Conservation (phyloP, 192 early-diverging fungal genomes). For the Backusella circina region DNA sequence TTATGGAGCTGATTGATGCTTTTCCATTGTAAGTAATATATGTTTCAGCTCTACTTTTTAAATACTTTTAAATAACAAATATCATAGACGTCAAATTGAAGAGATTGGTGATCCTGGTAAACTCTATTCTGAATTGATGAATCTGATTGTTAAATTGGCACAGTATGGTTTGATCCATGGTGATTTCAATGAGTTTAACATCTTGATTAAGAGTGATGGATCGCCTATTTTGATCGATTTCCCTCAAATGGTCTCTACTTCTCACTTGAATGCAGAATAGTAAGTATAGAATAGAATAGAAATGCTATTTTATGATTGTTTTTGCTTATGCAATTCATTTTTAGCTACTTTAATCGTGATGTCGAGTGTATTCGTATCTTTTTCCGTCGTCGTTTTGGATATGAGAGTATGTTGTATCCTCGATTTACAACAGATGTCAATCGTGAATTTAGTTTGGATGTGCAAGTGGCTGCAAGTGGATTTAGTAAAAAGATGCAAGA, state of each 20-base stretch:
- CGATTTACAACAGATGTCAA: conserved; percentile 80
- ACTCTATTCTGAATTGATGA: conserved; percentile 93
- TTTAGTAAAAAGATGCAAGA: conserved; percentile 90
- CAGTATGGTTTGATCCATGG: conserved; percentile 95
- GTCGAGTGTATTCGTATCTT: conserved; percentile 96
- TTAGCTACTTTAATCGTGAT: conserved; percentile 95
- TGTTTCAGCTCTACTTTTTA: no score
- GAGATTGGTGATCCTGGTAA: conserved; percentile 86
- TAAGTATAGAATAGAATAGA: conserved; percentile 15
- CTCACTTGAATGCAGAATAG: conserved; percentile 92
- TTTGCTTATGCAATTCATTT: background rate
- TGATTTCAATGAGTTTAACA: conserved; percentile 99
- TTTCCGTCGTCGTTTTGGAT: conserved; percentile 87
- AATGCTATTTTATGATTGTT: background rate
- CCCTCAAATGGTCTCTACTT: conserved; percentile 99
- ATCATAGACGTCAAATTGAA: conserved; percentile 71
- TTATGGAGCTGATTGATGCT: conserved; percentile 95
- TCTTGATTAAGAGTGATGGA: conserved; percentile 80
- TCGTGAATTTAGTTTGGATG: conserved; percentile 88
- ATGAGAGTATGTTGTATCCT: conserved; percentile 90
- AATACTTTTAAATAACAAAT: background rate
- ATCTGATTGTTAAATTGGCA: conserved; percentile 92
- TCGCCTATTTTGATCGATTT: conserved; percentile 96
- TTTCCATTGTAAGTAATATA: conserved; percentile 69
- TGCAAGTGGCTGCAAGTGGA: conserved; percentile 95